A percentile compares a stretch with the other conserved stretches of the same genome.
Conservation (phyloP, 2,329 filamentous ascomycete species). For the Akanthomyces dipterigenus region DNA sequence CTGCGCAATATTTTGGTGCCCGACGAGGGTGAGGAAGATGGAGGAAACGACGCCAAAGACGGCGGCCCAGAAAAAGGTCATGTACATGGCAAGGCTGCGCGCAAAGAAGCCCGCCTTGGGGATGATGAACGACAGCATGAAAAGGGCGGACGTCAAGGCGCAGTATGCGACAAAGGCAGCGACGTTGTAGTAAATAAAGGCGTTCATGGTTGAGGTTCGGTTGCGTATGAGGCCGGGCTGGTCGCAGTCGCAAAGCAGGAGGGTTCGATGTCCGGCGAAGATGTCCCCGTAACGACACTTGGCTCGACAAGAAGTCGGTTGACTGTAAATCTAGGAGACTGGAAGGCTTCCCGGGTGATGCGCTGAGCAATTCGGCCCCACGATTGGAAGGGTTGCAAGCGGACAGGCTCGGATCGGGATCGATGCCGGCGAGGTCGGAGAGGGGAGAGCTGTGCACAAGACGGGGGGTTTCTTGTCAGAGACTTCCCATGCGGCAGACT, state of each 20-base stretch:
- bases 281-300: neutral
- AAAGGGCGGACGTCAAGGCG: slow-evolving; percentile 49
- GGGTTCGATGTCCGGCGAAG: neutral
- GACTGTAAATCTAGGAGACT: neutral
- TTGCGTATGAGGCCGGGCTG: neutral
- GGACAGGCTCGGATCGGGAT: neutral
- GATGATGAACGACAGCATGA: slow-evolving; percentile 52
- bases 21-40: slow-evolving; percentile 61
- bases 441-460: neutral
- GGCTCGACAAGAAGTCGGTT: too few relatives aligned
- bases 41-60: slow-evolving; percentile 71
- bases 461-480: neutral
- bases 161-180: slow-evolving; percentile 47
- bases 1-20: slow-evolving; percentile 71
- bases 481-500: neutral
- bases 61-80: slow-evolving; percentile 53
- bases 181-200: slow-evolving; percentile 30
- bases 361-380: neutral
- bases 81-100: slow-evolving; percentile 60
- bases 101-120: slow-evolving; percentile 61
- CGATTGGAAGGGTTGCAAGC: neutral
- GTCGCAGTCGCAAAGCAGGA: neutral
- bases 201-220: slow-evolving; percentile 25
- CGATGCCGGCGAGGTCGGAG: neutral
- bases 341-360: neutral